A percentile compares a stretch with the other conserved stretches of the same genome.
Evolutionary conservation across 2,329 filamentous ascomycete genomes (phyloP).

Genomic region (Fusarium dlaminii): DNA sequence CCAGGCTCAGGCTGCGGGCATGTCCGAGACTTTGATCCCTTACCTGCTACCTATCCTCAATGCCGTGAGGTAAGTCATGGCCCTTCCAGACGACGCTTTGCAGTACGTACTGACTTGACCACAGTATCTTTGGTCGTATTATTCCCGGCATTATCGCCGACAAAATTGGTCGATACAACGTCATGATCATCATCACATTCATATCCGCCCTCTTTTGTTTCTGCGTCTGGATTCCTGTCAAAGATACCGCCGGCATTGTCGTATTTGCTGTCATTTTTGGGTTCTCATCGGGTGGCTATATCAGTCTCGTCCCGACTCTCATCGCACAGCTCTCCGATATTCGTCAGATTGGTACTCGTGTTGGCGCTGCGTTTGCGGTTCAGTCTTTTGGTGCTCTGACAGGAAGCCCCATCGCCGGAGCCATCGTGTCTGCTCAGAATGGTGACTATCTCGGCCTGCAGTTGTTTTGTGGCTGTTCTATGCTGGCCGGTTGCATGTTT

Average conservation of each 20-base stretch:
- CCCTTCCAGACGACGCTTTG: no score
- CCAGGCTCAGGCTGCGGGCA: constrained; percentile 57
- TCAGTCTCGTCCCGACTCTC: constrained; percentile 69
- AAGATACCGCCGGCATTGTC: constrained; percentile 65
- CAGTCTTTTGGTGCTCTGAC: constrained; percentile 72
- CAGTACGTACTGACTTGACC: constrained; percentile 8
- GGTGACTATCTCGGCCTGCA: constrained; percentile 69
- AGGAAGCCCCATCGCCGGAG: constrained; percentile 74
- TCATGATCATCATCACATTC: constrained; percentile 61
- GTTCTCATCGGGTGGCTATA: constrained; percentile 73
- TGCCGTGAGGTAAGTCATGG: constrained; percentile 54
- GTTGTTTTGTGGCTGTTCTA: constrained; percentile 69
- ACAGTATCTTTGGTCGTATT: constrained; percentile 62
- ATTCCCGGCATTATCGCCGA: constrained; percentile 60
- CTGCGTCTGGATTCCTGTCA: constrained; percentile 60
- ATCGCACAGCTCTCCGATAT: constrained; percentile 78
- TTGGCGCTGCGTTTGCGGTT: constrained; percentile 70
- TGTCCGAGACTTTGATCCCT: constrained; percentile 52
- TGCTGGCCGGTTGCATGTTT: constrained; percentile 45
- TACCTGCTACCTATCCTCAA: constrained; percentile 68
- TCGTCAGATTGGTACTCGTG: constrained; percentile 73
- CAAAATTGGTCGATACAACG: constrained; percentile 56
- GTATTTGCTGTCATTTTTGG: constrained; percentile 75
- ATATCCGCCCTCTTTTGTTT: constrained; percentile 58
- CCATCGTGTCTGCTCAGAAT: constrained; percentile 61